These are phyloP conservation scores for Microdochium trichocladiopsis DNA, from an alignment of 2,329 filamentous ascomycete genomes.

Conservation along the genomic window DNA sequence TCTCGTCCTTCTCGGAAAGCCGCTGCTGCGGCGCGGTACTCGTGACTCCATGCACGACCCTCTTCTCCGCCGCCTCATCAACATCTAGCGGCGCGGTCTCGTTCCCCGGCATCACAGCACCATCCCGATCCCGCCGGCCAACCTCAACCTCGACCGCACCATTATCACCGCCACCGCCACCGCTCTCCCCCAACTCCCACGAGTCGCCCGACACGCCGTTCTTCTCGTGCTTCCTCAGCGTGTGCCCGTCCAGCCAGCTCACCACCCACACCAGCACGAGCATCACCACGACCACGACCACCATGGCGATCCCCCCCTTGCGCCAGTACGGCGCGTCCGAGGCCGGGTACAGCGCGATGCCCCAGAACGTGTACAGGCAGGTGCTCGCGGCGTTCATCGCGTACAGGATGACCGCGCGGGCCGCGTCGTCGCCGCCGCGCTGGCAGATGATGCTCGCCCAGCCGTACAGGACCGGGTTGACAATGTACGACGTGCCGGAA, in stretches of 20 bases:
- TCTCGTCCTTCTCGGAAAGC: no score
- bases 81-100: no score
- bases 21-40: no score
- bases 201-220: background rate
- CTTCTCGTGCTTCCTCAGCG: background rate
- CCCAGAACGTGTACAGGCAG: slow-evolving; percentile 36
- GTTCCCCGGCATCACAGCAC: no score
- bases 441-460: slow-evolving; percentile 29
- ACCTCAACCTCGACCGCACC: no score
- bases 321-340: slow-evolving; percentile 34
- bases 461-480: slow-evolving; percentile 28
- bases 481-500: slow-evolving; percentile 28
- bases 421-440: slow-evolving; percentile 29
- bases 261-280: slow-evolving; percentile 7
- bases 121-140: no score
- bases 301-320: slow-evolving; percentile 23
- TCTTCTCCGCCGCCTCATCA: no score
- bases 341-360: slow-evolving; percentile 31
- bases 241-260: slow-evolving; percentile 5
- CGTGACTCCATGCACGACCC: no score
- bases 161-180: no score
- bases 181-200: background rate
- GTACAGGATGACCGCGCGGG: slow-evolving; percentile 28
- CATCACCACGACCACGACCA: slow-evolving; percentile 8
- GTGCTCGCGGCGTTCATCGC: slow-evolving; percentile 31